Base-by-base conservation (phyloP, 768 basidiomycete genomes). In the Mycena haematopus region DNA sequence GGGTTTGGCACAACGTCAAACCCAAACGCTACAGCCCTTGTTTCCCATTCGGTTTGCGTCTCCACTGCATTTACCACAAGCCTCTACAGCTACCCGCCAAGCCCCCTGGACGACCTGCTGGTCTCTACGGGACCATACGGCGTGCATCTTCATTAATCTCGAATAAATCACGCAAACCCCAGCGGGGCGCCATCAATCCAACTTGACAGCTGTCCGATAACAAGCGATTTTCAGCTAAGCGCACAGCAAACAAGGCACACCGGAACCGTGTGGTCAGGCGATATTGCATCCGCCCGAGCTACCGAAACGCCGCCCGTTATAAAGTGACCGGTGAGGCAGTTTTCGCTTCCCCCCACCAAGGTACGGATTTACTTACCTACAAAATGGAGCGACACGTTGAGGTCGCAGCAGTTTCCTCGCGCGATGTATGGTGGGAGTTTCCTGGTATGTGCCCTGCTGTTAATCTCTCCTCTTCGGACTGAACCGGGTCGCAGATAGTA, bases 171-270 rank as follows among this genome's bases (percentile, higher is more conserved):
- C 35, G 19, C 42, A 31, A 21, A 42, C 19, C 40, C 17, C 19
- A 42, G 19, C 29, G 21, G 27, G 31, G 42, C 44, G n/a, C 25
- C n/a, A 54, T 54, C 52, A 42, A 27, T 42, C 24, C 13, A 40
- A 38, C 38, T n/a, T 56, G 53, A 54, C 54, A 56, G 40, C 54
- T 56, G 54, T 56, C 54, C 42, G 53, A 38, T 7, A 38, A 19
- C 17, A 10, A 14, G 33, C 8, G n/a, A 19, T 55, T 44, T 55
- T 31, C 54, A 45, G n/a, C 29, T 44, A 44, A 22, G 40, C n/a
- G 36, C 50, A 27, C 36, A 13, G n/a, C 21, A 21, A 27, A 13
- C 22, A 8, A 9, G 29, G 19, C 14, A 11, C 22, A 24, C 38
- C 54, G 42, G 42, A 40, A 33, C 8, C 19, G 10, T 36, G 13